A percentile compares a stretch with the other conserved stretches of the same genome.
Evolutionary conservation across 1,284 basidiomycete genomes (phyloP).

Genomic region (Xanthoconium separans): DNA sequence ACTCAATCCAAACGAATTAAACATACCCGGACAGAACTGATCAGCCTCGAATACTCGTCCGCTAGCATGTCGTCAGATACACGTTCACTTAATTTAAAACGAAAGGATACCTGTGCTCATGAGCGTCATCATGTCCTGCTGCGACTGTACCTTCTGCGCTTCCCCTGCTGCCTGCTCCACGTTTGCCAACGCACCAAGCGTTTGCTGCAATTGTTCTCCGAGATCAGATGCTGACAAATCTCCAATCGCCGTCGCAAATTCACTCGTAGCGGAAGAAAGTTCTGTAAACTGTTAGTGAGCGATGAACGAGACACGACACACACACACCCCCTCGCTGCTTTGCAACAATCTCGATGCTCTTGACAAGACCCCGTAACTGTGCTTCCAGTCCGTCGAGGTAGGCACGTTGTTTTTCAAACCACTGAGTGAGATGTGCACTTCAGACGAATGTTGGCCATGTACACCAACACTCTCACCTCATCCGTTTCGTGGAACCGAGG

Average conservation of each 20-base stretch:
- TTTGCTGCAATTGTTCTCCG: conserved; percentile 67
- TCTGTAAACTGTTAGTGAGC: conserved; percentile 43
- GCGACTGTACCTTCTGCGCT: conserved; percentile 67
- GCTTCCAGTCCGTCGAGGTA: conserved; percentile 91
- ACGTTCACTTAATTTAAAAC: conserved; percentile 1
- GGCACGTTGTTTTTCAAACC: conserved; percentile 88
- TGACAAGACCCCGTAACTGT: conserved; percentile 84
- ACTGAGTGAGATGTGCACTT: conserved; percentile 44
- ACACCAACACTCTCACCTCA: conserved; percentile 53
- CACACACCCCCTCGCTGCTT: conserved; percentile 72
- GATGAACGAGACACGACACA: neutral
- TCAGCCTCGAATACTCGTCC: conserved; percentile 92
- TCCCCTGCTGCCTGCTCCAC: conserved; percentile 74
- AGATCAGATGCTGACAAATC: conserved; percentile 76
- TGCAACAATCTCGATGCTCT: conserved; percentile 79
- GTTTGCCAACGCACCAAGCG: conserved; percentile 68
- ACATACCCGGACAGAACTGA: conserved; percentile 81
- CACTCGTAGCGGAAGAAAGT: conserved; percentile 61
- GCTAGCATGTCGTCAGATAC: conserved; percentile 38
- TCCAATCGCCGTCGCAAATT: conserved; percentile 68
- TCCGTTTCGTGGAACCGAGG: conserved; percentile 91
- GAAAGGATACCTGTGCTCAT: conserved; percentile 64
- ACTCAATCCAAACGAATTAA: neutral
- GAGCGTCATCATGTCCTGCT: conserved; percentile 75
- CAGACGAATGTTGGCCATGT: neutral